Base-by-base conservation (phyloP, 2,329 filamentous ascomycete species). In the Fusarium avenaceum region DNA sequence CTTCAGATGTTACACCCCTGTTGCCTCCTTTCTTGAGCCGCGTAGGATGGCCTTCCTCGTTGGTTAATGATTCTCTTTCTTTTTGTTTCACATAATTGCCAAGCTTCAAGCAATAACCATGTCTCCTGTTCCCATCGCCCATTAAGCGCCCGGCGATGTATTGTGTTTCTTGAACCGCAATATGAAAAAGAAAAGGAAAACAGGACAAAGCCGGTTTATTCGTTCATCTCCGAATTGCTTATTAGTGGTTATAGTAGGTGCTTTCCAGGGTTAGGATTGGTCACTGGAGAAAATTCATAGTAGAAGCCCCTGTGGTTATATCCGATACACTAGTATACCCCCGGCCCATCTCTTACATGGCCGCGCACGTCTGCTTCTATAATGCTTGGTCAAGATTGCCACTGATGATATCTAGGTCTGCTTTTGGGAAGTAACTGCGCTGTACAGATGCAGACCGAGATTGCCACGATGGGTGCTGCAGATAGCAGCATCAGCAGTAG, bases 1-100 rank as follows among this genome's bases (percentile, higher is more conserved):
- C 30, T 42, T 51, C 17, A 51, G 40, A 47, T 39, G 11, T 24
- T 6, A 19, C n/a, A 67, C 40, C 53, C 61, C 61, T 52, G 60
- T n/a, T 40, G 57, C 52, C 65, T 67, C 65, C 64, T 65, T 60
- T 65, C 49, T 68, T 60, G 43, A 67, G 65, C 65, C 65, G 65
- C 65, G 64, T 65, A 30, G 43, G 43, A 33, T 33, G 38, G 4
- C 53, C 52, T 45, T 59, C 61, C 61, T 53, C 45, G 60, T 64
- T 65, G 61, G 61, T 64, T 59, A 59, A 65, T 65, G 61, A 65
- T 65, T 49, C 43, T 49, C 61, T 35, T 26, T 43, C n/a, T 10
- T 17, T 47, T 65, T 60, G 70, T 72, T 72, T 72, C 69, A 72
- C 24, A 39, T 66, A 40, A 15, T 19, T 46, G 61, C 45, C 61